Conservation (phyloP, 23 red algal genomes). For the Gracilariopsis chorda region DNA sequence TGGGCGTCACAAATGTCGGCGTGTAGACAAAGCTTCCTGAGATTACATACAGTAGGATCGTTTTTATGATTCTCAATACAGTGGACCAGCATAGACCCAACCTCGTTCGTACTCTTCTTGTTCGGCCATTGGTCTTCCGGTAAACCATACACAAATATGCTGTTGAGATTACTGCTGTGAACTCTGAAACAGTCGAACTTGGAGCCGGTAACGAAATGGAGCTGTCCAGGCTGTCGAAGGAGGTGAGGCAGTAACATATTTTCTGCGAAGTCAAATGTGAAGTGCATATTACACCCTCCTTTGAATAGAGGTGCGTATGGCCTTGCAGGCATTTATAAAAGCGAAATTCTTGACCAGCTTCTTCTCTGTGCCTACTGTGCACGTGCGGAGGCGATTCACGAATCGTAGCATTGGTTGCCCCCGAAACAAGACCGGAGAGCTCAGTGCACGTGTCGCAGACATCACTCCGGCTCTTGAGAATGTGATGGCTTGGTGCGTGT, state of each 20-base stretch:
- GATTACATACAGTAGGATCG: too few species aligned
- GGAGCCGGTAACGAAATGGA: conserved; percentile 4
- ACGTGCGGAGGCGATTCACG: too few species aligned
- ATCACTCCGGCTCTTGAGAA: background rate
- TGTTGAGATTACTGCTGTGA: background rate
- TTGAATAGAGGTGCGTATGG: too few species aligned
- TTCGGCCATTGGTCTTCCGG: conserved; percentile 26
- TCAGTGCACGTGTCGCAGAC: background rate
- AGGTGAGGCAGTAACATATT: conserved; percentile 10
- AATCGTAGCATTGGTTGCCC: too few species aligned
- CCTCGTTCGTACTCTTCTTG: conserved; percentile 3
- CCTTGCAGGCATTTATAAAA: too few species aligned
- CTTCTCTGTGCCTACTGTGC: too few species aligned
- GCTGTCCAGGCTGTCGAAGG: background rate
- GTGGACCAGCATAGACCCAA: conserved; percentile 7
- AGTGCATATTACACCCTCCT: too few species aligned
- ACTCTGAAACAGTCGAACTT: conserved; percentile 23
- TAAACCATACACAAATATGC: background rate
- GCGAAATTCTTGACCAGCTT: too few species aligned
- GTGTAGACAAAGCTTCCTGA: too few species aligned
- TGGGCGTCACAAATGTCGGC: too few species aligned
- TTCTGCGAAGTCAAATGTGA: conserved; percentile 11
- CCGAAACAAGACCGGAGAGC: background rate
- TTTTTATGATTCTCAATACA: background rate
- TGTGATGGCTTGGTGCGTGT: background rate